Evolutionary conservation across 2,329 filamentous ascomycete species (phyloP).

Genomic region (Ophiostoma piceae): DNA sequence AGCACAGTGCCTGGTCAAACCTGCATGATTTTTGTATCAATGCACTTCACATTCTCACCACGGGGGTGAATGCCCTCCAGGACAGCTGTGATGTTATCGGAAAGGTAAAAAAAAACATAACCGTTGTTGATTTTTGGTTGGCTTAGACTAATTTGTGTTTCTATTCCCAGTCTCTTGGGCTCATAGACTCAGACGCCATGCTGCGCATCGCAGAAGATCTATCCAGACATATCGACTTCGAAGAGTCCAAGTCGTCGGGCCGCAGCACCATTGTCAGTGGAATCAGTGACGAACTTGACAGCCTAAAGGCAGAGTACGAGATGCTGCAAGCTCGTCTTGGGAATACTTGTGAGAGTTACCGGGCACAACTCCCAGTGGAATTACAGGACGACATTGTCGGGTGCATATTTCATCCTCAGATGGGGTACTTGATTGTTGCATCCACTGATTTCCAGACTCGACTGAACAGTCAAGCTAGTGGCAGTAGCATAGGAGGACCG

Average conservation of each 20-base stretch:
- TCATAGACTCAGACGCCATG: constrained; percentile 9
- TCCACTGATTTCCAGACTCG: constrained; percentile 46
- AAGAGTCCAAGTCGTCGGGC: constrained; percentile 64
- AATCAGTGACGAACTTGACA: constrained; percentile 69
- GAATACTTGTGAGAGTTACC: constrained; percentile 60
- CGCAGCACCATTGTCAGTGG: constrained; percentile 69
- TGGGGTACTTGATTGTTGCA: constrained; percentile 82
- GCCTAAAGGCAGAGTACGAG: constrained; percentile 70
- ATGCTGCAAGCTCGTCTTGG: constrained; percentile 71
- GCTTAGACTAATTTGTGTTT: neutral
- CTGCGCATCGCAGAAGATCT: constrained; percentile 1
- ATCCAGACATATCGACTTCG: constrained; percentile 68
- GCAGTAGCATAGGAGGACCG: constrained; percentile 51
- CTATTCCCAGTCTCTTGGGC: neutral
- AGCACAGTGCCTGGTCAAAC: constrained; percentile 67
- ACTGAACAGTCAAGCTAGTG: constrained; percentile 42
- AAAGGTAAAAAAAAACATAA: constrained; percentile 12
- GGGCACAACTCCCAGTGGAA: constrained; percentile 56
- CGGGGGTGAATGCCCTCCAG: constrained; percentile 39
- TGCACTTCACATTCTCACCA: constrained; percentile 58
- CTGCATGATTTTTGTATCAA: constrained; percentile 66
- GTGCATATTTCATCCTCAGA: constrained; percentile 84
- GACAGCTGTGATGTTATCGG: constrained; percentile 34
- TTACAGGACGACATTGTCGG: constrained; percentile 54
- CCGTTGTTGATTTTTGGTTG: neutral